Conservation (phyloP, 257 asterid species). For the Paraleonurus japonicus region DNA sequence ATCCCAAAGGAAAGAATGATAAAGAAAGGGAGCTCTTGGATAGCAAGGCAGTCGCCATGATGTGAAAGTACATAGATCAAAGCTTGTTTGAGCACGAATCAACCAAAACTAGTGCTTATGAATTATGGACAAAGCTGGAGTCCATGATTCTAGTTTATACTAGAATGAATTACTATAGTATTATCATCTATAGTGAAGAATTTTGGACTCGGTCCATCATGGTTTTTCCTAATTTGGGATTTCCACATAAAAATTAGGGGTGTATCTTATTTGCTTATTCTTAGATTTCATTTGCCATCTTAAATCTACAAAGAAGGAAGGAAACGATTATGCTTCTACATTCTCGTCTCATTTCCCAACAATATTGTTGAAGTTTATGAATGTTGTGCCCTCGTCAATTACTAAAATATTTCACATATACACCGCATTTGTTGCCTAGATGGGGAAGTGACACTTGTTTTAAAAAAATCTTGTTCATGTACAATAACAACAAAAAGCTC, state of each 20-base stretch:
- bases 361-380: not conserved
- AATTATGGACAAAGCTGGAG: not conserved
- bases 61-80: too few species aligned
- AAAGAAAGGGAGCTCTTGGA: not conserved
- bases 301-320: not conserved
- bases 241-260: not conserved
- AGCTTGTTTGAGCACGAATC: too few species aligned
- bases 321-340: not conserved
- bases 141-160: not conserved
- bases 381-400: not conserved
- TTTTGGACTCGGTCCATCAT: not conserved
- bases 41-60: too few species aligned
- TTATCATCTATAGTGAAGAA: not conserved
- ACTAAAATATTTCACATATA: not conserved
- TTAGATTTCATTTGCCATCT: not conserved
- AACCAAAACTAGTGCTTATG: not conserved
- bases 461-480: not conserved
- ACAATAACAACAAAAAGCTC: slow-evolving; percentile 11
- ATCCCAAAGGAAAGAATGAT: not conserved
- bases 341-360: not conserved
- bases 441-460: slow-evolving; percentile 3
- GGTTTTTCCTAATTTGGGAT: not conserved
- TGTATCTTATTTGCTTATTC: too few species aligned
- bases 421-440: not conserved
- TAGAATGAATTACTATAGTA: too few species aligned